A percentile compares a stretch with the other conserved stretches of the same genome.
phyloP scores from a whole-genome alignment of 1,284 basidiomycete genomes.

The Chalciporus sp. region DNA sequence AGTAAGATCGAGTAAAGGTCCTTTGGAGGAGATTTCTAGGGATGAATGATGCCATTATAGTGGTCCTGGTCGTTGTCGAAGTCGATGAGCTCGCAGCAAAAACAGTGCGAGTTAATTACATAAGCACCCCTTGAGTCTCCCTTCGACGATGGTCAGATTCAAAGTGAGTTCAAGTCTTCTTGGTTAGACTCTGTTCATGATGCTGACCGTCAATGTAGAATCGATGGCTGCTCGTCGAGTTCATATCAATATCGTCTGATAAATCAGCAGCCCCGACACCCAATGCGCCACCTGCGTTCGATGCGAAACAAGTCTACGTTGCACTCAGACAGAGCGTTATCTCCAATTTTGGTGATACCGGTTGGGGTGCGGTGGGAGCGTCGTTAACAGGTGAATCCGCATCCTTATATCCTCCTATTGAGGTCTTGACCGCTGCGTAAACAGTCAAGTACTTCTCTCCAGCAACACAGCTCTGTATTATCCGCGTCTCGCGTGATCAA shows the following conservation, averaged over 20 bases:
- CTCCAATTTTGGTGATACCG: slow-evolving; percentile 73
- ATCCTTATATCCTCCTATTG: not conserved
- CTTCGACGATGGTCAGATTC: slow-evolving; percentile 28
- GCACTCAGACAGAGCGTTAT: slow-evolving; percentile 73
- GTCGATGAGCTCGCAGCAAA: not conserved
- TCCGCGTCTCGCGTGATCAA: slow-evolving; percentile 76
- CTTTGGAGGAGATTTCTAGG: slow-evolving; percentile 5
- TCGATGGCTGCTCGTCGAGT: slow-evolving; percentile 77
- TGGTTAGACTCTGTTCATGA: not conserved
- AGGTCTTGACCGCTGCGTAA: not conserved
- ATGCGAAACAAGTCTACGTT: slow-evolving; percentile 62
- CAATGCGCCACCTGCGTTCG: slow-evolving; percentile 32
- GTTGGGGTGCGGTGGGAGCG: slow-evolving; percentile 75
- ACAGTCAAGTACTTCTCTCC: slow-evolving; percentile 84
- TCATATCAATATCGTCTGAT: slow-evolving; percentile 41
- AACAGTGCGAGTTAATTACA: slow-evolving; percentile 15
- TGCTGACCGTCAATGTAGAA: slow-evolving; percentile 48
- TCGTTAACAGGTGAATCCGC: slow-evolving; percentile 60
- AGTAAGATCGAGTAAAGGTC: slow-evolving; percentile 12
- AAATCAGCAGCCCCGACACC: not conserved
- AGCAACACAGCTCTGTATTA: slow-evolving; percentile 73
- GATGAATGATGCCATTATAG: slow-evolving; percentile 18
- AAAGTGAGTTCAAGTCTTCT: slow-evolving; percentile 17
- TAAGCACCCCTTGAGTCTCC: slow-evolving; percentile 11
- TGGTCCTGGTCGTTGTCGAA: not conserved